Evolutionary conservation across 257 asterid species (phyloP), one percentile per base, ranked within the genome.

Genomic region (Jacaranda mimosifolia): DNA sequence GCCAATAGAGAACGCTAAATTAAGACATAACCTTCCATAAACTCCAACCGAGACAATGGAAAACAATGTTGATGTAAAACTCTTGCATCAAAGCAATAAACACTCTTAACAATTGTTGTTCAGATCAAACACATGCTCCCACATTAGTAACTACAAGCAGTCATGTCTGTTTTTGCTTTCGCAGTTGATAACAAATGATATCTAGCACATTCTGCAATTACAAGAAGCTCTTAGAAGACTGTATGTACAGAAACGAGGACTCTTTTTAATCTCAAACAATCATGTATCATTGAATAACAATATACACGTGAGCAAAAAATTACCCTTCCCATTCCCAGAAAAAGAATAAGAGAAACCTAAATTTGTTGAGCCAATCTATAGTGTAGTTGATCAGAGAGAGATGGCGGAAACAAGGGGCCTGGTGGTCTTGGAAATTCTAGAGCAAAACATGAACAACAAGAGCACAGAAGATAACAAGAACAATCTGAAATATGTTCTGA

Each of bases 361-460:
- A 59, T 63, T 66, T 38, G 72, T 59, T 21, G 39, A 73, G 56
- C 76, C 63, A 48, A 83, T 74, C 48, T 39, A 52, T 43, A 73
- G 70, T 77, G 78, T 68, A 77, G 53, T 63, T 71, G 21, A 78
- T 89, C 83, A 86, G 63, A 85, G 86, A 70, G 96, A 75, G 79
- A 91, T 85, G 67, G 96, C 87, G 40, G 99, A 81, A 81, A 91
- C 96, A 82, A 91, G 70, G 63, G 94, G 99, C 63, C 98, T 84
- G 36, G 92, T 80, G 80, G 85, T 90, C 92, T 93, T 96, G 70
- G 97, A 79, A 85, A 93, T 93, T 86, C 99, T 96, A 40, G 97
- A 91, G 87, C 99, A 96, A 72, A 96, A 96, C 98, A 96, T 91
- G 88, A 91, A 96, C 88, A 93, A 53, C 87, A 93, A 80, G 21